phyloP scores from a whole-genome alignment of 2,329 filamentous ascomycete genomes.

The Alternaria alternata region DNA sequence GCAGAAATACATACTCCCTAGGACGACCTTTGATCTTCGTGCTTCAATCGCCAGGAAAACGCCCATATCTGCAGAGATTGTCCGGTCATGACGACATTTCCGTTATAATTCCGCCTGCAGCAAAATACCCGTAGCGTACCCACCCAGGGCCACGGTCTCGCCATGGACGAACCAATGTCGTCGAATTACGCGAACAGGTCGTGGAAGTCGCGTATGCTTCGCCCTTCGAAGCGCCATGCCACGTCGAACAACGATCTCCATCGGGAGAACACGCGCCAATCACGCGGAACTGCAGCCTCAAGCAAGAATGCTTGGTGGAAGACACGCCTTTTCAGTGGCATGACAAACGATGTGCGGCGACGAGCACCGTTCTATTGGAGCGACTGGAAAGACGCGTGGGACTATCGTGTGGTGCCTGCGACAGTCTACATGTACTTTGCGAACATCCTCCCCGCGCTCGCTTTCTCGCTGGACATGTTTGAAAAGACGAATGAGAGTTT shows the following conservation, averaged over 20 bases:
- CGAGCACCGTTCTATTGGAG: slow-evolving; percentile 79
- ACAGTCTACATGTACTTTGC: slow-evolving; percentile 96
- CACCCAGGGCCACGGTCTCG: slow-evolving; percentile 27
- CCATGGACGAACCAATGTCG: slow-evolving; percentile 27
- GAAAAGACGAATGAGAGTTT: slow-evolving; percentile 84
- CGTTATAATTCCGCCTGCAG: slow-evolving; percentile 25
- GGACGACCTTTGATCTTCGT: background rate
- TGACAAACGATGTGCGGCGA: slow-evolving; percentile 78
- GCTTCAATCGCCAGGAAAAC: background rate
- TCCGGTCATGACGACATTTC: slow-evolving; percentile 18
- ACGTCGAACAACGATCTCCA: slow-evolving; percentile 12
- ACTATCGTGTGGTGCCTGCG: slow-evolving; percentile 86
- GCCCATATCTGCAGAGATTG: background rate
- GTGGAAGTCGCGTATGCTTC: slow-evolving; percentile 27
- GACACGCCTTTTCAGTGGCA: slow-evolving; percentile 77
- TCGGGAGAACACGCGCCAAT: slow-evolving; percentile 27
- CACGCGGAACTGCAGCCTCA: slow-evolving; percentile 21
- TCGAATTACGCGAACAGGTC: slow-evolving; percentile 22
- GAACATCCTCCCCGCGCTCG: slow-evolving; percentile 86
- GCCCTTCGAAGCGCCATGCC: slow-evolving; percentile 7
- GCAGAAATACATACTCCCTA: background rate
- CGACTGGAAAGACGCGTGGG: slow-evolving; percentile 88
- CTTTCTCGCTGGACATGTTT: slow-evolving; percentile 94
- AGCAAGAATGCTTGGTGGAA: slow-evolving; percentile 70
- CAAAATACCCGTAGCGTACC: slow-evolving; percentile 30